A percentile compares a stretch with the other conserved stretches of the same genome.
These are phyloP conservation scores for Neotropicomus parvogracilis DNA, from an alignment of 1,284 basidiomycete species.

Conservation along the genomic window DNA sequence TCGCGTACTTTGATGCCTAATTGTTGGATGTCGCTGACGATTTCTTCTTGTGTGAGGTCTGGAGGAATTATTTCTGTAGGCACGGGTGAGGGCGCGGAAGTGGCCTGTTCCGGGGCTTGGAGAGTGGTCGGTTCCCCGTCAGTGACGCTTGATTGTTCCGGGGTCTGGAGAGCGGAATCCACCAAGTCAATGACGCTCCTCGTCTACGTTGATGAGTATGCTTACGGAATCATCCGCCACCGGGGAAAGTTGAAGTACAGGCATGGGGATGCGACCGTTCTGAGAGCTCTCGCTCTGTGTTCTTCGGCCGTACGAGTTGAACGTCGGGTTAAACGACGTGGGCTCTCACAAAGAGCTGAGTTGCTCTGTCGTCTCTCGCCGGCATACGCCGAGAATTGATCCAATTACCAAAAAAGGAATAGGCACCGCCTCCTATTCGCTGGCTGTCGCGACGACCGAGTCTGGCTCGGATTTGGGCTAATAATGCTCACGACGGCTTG, in stretches of 20 bases:
- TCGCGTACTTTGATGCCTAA: constrained; percentile 51
- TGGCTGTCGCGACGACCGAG: too few species aligned
- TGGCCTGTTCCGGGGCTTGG: constrained; percentile 15
- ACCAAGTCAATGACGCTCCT: constrained; percentile 4
- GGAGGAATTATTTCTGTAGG: constrained; percentile 40
- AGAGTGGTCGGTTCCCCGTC: background rate
- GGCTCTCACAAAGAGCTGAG: constrained; percentile 16
- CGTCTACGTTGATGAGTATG: background rate
- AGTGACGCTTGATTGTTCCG: constrained; percentile 1
- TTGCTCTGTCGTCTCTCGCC: constrained; percentile 16
- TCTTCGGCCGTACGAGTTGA: constrained; percentile 14
- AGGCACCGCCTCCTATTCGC: too few species aligned
- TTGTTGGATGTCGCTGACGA: constrained; percentile 31
- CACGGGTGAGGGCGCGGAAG: constrained; percentile 35
- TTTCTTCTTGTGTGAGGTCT: constrained; percentile 35
- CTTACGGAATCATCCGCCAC: constrained; percentile 28
- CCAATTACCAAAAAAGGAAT: background rate
- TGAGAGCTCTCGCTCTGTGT: constrained; percentile 26
- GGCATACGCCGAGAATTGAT: constrained; percentile 28
- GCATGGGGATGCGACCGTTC: constrained; percentile 7
- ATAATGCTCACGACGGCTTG: too few species aligned
- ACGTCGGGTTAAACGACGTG: constrained; percentile 10
- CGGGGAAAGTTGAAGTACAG: constrained; percentile 4
- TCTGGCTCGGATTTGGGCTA: too few species aligned
- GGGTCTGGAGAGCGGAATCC: constrained; percentile 7